These are phyloP conservation scores for Periconia digitata DNA, from an alignment of 2,329 filamentous ascomycete species.

Conservation along the genomic window DNA sequence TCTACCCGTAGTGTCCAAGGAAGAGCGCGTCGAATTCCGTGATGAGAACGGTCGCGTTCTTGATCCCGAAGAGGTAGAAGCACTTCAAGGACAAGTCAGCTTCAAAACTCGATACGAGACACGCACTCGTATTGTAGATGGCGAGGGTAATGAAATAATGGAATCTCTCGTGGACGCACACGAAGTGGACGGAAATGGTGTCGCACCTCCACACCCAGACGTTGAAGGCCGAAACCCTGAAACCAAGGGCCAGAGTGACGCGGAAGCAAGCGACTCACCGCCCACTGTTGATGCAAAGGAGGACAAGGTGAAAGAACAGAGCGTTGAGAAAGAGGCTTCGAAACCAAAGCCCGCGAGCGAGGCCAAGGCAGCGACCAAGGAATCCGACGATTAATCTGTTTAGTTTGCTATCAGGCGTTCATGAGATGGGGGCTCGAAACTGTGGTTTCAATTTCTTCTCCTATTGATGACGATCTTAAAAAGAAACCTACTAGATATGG, in stretches of 20 bases:
- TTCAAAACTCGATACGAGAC: conserved; percentile 97
- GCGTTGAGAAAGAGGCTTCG: conserved; percentile 38
- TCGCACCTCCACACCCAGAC: conserved; percentile 59
- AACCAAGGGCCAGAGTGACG: conserved; percentile 49
- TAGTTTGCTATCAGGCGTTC: background rate
- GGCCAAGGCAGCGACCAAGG: conserved; percentile 38
- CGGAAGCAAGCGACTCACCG: conserved; percentile 44
- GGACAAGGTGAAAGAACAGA: conserved; percentile 50
- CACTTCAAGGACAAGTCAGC: conserved; percentile 86
- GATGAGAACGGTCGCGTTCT: conserved; percentile 92
- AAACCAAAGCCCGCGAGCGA: conserved; percentile 44
- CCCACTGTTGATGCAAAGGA: conserved; percentile 44
- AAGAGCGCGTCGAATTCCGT: conserved; percentile 90
- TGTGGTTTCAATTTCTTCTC: background rate
- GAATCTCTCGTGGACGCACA: conserved; percentile 45
- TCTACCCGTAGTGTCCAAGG: conserved; percentile 53
- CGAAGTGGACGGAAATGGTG: conserved; percentile 35
- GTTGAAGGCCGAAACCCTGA: conserved; percentile 60
- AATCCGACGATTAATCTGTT: conserved; percentile 15
- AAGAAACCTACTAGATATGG: background rate
- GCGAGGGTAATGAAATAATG: conserved; percentile 74
- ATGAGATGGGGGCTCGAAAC: background rate
- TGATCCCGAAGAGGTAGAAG: conserved; percentile 77
- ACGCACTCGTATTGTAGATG: conserved; percentile 81
- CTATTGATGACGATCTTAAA: background rate